Conservation (phyloP, 2,329 filamentous ascomycete species). For the Fusarium compactum region DNA sequence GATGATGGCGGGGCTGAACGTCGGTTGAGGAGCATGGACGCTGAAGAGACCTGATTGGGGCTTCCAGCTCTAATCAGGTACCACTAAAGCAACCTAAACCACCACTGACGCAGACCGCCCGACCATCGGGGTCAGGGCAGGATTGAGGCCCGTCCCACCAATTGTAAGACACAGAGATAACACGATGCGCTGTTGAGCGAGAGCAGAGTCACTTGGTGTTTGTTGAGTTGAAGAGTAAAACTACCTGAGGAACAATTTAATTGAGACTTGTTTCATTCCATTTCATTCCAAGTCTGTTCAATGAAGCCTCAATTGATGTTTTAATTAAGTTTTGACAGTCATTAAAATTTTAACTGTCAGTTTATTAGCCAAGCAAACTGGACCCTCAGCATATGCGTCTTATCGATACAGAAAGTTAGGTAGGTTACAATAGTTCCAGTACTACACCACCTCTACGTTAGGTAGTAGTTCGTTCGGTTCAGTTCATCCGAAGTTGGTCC, state of each 20-base stretch:
- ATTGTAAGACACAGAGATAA: slow-evolving; percentile 35
- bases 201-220: background rate
- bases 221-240: background rate
- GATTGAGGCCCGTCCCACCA: slow-evolving; percentile 29
- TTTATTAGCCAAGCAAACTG: background rate
- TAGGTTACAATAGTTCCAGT: background rate
- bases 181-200: slow-evolving; percentile 34
- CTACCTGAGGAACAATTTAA: background rate
- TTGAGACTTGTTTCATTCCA: background rate
- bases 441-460: background rate
- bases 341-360: background rate
- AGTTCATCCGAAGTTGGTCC: slow-evolving; percentile 12
- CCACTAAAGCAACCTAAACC: slow-evolving; percentile 14
- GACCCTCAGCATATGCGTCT: background rate
- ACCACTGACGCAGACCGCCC: slow-evolving; percentile 18
- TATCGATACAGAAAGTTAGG: background rate
- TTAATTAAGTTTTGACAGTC: background rate
- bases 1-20: slow-evolving; percentile 43
- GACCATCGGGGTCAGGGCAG: slow-evolving; percentile 16
- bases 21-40: slow-evolving; percentile 19
- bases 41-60: slow-evolving; percentile 31
- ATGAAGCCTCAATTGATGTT: background rate
- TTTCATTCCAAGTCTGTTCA: background rate
- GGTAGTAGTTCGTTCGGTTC: background rate
- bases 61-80: slow-evolving; percentile 26